These are phyloP conservation scores for Syzygium aqueum DNA, from an alignment of 345 rosid genomes.

Conservation along the genomic window DNA sequence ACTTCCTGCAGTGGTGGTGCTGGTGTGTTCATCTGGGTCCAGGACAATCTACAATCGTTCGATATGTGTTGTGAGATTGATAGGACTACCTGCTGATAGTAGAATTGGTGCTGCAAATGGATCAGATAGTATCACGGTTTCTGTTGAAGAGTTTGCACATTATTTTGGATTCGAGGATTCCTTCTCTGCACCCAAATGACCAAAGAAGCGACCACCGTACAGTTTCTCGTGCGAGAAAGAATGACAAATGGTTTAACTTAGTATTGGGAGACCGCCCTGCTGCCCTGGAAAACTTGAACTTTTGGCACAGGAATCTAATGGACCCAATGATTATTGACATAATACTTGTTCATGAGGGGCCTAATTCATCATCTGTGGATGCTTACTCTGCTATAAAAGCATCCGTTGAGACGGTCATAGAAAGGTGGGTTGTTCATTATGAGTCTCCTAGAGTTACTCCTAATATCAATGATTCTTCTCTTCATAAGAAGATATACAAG, in stretches of 20 bases:
- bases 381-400: constrained; percentile 11
- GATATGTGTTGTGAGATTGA: constrained; percentile 20
- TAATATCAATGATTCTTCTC: constrained; percentile 33
- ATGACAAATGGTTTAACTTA: constrained; percentile 88
- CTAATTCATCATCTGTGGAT: constrained; percentile 26
- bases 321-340: constrained; percentile 83
- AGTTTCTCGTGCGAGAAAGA: constrained; percentile 40
- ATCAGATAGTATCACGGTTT: constrained; percentile 67
- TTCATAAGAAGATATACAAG: constrained; percentile 73
- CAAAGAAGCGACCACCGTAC: constrained; percentile 13
- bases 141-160: constrained; percentile 72
- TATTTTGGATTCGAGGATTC: constrained; percentile 66
- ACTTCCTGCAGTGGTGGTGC: not conserved
- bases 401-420: constrained; percentile 65
- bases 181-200: constrained; percentile 47
- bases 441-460: constrained; percentile 43
- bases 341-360: constrained; percentile 46
- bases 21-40: not conserved
- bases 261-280: constrained; percentile 79
- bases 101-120: constrained; percentile 42
- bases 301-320: constrained; percentile 60
- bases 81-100: constrained; percentile 18
- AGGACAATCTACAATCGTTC: not conserved
- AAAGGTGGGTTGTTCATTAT: constrained; percentile 81
- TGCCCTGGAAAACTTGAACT: constrained; percentile 53